Percentiles rank a stretch among this genome's conserved stretches.
Evolutionary conservation across 163 green algal genomes (phyloP).

Genomic region (Dunaliella salina): DNA sequence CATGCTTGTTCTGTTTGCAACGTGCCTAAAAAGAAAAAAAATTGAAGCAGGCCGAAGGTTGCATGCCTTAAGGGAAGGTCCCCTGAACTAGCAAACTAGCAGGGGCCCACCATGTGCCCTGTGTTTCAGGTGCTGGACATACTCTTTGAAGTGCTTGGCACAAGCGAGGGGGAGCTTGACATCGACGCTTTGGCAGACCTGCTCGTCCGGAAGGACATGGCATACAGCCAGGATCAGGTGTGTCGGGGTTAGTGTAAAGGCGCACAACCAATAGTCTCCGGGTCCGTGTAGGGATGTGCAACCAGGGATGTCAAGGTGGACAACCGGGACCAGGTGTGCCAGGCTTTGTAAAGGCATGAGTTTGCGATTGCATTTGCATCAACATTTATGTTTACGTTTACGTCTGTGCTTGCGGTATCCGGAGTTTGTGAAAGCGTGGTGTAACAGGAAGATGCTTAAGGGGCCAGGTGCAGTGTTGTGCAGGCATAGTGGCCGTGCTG

Average conservation of each 20-base stretch:
- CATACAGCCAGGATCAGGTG: neutral
- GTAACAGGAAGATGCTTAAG: too few species aligned
- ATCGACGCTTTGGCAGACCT: neutral
- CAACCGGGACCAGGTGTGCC: neutral
- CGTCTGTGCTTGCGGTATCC: too few species aligned
- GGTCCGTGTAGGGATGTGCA: too few species aligned
- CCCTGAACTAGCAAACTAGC: too few species aligned
- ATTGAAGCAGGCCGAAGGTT: neutral
- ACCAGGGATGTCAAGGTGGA: neutral
- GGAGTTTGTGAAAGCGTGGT: too few species aligned
- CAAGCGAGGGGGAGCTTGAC: neutral
- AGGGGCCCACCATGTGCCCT: too few species aligned
- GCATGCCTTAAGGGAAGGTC: too few species aligned
- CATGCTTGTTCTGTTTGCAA: neutral
- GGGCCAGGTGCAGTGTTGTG: too few species aligned
- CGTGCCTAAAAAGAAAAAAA: neutral
- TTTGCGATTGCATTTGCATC: neutral
- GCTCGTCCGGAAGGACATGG: neutral
- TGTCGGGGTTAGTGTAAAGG: neutral
- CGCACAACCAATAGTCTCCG: too few species aligned
- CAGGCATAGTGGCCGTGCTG: too few species aligned
- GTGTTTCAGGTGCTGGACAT: neutral
- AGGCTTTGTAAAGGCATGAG: neutral
- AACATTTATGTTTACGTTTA: neutral
- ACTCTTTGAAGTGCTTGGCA: neutral